Percentiles rank a stretch among this genome's conserved stretches.
phyloP scores from a whole-genome alignment of 352 stramenopile genomes.

The Phytophthora sp. region DNA sequence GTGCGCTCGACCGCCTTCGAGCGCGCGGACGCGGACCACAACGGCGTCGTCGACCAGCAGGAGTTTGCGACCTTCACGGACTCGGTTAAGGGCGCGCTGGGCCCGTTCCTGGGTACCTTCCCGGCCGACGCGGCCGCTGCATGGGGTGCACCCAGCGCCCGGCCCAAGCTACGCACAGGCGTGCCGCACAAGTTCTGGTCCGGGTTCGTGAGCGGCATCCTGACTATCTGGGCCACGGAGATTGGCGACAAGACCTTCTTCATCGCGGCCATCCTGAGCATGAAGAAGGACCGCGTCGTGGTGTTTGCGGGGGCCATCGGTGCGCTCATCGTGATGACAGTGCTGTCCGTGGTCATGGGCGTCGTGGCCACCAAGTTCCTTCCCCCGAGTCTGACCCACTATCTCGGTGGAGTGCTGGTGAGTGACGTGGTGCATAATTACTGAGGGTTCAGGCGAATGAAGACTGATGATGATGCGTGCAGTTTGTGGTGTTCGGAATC shows the following conservation, averaged over 20 bases:
- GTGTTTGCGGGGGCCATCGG: constrained; percentile 96
- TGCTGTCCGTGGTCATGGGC: constrained; percentile 98
- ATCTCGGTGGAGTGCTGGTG: constrained; percentile 92
- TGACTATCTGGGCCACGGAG: constrained; percentile 98
- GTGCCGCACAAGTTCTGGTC: constrained; percentile 84
- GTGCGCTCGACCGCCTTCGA: constrained; percentile 50
- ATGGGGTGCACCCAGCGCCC: constrained; percentile 10
- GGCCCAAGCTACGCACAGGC: constrained; percentile 44
- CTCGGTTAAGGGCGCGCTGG: constrained; percentile 56
- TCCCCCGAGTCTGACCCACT: constrained; percentile 94
- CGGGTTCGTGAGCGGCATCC: constrained; percentile 88
- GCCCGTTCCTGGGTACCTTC: constrained; percentile 51
- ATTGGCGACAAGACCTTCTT: constrained; percentile 99
- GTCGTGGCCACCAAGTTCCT: constrained; percentile 96
- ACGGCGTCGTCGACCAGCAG: constrained; percentile 62
- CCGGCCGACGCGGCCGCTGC: constrained; percentile 23
- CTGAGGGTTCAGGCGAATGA: background rate
- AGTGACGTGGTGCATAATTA: constrained; percentile 9
- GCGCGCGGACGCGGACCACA: constrained; percentile 73
- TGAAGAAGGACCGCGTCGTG: constrained; percentile 95
- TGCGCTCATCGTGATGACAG: constrained; percentile 97
- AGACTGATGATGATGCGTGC: constrained; percentile 8
- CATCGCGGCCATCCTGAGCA: constrained; percentile 97
- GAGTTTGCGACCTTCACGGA: constrained; percentile 75
- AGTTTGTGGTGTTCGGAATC: constrained; percentile 98